Evolutionary conservation across 1,284 basidiomycete species (phyloP), one percentile per base, ranked within the genome.

Genomic region (Violaceomyces palustris): DNA sequence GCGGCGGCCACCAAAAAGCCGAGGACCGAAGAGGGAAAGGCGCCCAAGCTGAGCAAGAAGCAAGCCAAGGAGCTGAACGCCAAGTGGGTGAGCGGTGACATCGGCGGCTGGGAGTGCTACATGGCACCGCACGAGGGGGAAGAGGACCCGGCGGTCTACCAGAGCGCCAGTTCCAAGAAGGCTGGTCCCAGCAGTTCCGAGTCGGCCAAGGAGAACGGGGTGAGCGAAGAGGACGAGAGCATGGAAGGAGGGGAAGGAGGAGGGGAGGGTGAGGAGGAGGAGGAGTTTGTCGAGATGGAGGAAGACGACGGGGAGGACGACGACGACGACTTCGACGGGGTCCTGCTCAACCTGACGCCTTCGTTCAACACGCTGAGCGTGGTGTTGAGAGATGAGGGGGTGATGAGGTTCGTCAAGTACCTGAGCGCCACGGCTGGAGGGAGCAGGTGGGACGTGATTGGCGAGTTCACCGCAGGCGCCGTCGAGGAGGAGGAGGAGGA

Each of bases 61-160:
- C 42, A 64, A 15, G 54, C 59, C n/a, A 69, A 62, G 31, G 67
- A 65, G 19, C 40, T 65, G 32, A 35, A 74, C 70, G 50, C 67
- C 63, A 46, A 74, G 18, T 90, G 87, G 87, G 79, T 82, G 64
- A 78, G 78, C 26, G 85, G 85, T 14, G 83, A 87, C 55, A 88
- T 88, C 80, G 91, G 91, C 43, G 91, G 90, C 18, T 94, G 91
- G 91, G 90, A 94, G 79, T 93, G 89, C 73, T 96, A 94, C 74
- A 88, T 94, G 83, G 86, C 90, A 3, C 88, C 91, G 51, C 85
- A 91, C 58, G 89, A 88, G 69, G 87, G 87, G 58, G 89, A 92
- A 61, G 63, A 67, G 19, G 67, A 68, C 27, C 92, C 92, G 4
- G 89, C 90, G 3, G 86, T 94, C 14, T 96, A 94, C 74, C 85